These are phyloP conservation scores for Epichloe brachyelytri DNA, from an alignment of 2,329 filamentous ascomycete species.

Conservation along the genomic window DNA sequence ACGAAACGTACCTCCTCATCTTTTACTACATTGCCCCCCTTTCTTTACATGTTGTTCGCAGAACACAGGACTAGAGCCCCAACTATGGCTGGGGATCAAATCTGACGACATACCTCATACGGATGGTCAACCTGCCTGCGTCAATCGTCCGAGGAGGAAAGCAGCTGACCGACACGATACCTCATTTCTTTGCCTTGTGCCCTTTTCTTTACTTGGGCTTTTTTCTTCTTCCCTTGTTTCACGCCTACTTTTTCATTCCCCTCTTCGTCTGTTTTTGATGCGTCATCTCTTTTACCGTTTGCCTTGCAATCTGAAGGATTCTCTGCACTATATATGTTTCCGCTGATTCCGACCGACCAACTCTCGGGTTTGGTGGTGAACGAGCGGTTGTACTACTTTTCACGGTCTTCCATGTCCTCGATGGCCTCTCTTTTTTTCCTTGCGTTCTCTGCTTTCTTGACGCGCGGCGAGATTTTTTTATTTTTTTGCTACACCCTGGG, in stretches of 20 bases:
- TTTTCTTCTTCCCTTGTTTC: conserved; percentile 7
- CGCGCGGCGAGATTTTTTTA: not conserved
- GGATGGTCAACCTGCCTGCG: conserved; percentile 12
- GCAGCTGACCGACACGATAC: conserved; percentile 22
- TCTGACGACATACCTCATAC: conserved; percentile 11
- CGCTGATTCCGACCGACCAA: conserved; percentile 16
- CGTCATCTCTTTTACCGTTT: conserved; percentile 7
- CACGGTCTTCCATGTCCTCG: conserved; percentile 19
- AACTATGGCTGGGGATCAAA: not conserved
- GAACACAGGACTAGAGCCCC: not conserved
- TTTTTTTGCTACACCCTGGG: not conserved
- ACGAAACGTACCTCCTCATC: conserved; percentile 24
- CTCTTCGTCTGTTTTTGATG: conserved; percentile 6
- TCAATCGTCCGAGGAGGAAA: conserved; percentile 13
- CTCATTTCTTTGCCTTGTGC: conserved; percentile 16
- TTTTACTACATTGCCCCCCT: conserved; percentile 13
- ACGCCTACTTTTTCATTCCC: not conserved
- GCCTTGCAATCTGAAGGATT: conserved; percentile 16
- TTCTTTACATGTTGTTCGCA: conserved; percentile 3
- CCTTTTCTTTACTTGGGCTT: conserved; percentile 6
- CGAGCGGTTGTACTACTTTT: conserved; percentile 24
- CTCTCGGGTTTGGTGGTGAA: conserved; percentile 17
- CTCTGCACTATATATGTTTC: conserved; percentile 20
- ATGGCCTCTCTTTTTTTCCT: conserved; percentile 9
- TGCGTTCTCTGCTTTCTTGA: conserved; percentile 9